phyloP scores from a whole-genome alignment of 192 early-diverging fungal genomes.

The Umbelopsis isabellina region DNA sequence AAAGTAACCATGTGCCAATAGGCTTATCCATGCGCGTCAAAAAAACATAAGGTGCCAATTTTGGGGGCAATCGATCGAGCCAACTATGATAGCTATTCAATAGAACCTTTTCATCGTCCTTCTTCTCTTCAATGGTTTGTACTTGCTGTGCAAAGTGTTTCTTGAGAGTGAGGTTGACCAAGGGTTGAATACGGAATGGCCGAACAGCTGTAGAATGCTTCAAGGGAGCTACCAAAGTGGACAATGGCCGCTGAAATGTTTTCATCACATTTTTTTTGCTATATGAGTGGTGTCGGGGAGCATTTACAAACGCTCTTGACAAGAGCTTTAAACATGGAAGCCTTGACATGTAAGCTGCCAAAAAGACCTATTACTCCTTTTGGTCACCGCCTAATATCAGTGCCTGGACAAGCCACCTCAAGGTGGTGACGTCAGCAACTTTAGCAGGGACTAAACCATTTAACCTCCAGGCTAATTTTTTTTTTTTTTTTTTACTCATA shows the following conservation, averaged over 20 bases:
- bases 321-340: constrained; percentile 2
- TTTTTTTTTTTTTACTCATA: neutral
- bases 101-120: neutral
- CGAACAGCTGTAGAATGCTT: constrained; percentile 1
- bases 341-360: neutral
- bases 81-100: constrained; percentile 44
- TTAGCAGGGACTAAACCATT: neutral
- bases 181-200: neutral
- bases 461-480: neutral
- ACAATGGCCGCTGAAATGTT: neutral
- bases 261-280: too few species aligned
- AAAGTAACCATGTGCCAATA: constrained; percentile 90
- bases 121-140: neutral
- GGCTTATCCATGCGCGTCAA: constrained; percentile 88
- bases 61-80: constrained; percentile 56
- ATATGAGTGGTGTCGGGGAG: neutral
- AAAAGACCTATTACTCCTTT: neutral
- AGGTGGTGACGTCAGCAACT: neutral
- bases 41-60: constrained; percentile 70
- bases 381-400: neutral
- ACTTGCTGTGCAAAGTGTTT: constrained; percentile 4
- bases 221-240: neutral
- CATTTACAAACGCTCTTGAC: neutral
- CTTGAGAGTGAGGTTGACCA: neutral
- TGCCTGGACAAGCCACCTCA: neutral